Base-by-base conservation (phyloP, 768 basidiomycete genomes). In the Collybia sordida region DNA sequence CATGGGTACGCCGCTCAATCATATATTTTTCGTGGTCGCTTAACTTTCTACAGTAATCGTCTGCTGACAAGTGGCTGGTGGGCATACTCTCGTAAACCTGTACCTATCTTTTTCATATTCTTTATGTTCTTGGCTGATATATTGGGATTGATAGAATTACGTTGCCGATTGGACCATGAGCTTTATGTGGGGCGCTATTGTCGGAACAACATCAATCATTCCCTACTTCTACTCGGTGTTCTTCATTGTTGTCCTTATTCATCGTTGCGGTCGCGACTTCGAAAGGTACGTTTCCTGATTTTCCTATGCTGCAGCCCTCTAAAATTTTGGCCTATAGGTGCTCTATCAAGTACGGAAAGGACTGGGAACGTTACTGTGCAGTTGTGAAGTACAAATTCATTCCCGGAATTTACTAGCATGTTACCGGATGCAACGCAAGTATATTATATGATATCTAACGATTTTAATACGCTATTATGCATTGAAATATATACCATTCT, bases 161-260 rank as follows among this genome's bases (percentile, higher is more conserved):
- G 86, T 93, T 23, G 94, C 93, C 53, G 94, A 97, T 68, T 93
- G 90, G 89, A 71, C 74, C 21, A 90, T 90, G 83, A 82, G 86
- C 59, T 77, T 93, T 55, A 86, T 81, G 41, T 93, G 92, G 92
- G 92, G 91, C 47, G 83, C 84, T 41, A 71, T 86, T 64, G 81
- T 90, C 42, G 90, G 91, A 21, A 72, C 80, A 3, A 78, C 85
- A 14, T 85, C 86, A 24, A 79, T 87, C 42, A 96, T 98, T 63
- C 94, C 94, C 0, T 95, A 95, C 73, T 99, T 92, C 72, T 98
- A 98, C 71, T 93, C 93, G 11, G 77, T 93, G 43, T 99, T 98
- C 80, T 98, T 98, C 77, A 86, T 96, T 62, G 80, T 80, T 39
- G 95, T 98, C 18, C 83, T 99, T 47, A 77, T 93, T 35, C 97